These are phyloP conservation scores for Monosporascus sp. DNA, from an alignment of 2,329 filamentous ascomycete genomes.

Conservation along the genomic window DNA sequence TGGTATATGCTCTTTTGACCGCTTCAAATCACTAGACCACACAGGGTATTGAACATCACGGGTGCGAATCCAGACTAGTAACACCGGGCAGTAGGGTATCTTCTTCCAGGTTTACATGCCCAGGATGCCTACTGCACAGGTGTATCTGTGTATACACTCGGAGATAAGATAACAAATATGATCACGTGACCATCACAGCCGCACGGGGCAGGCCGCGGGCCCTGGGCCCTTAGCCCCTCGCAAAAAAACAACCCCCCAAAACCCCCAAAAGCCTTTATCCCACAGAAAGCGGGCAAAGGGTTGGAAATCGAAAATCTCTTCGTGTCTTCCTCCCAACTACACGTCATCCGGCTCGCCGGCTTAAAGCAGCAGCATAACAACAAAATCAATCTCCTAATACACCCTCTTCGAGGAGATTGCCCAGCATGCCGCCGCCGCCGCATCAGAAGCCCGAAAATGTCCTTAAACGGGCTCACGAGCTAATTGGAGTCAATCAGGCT, in stretches of 20 bases:
- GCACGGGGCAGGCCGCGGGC: no score
- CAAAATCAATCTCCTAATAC: neutral
- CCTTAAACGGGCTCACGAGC: conserved; percentile 95
- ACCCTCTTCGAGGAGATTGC: conserved; percentile 24
- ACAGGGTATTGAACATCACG: no score
- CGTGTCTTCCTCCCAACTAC: conserved; percentile 4
- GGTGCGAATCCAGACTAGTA: no score
- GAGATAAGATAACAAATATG: neutral
- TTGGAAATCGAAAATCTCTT: conserved; percentile 25
- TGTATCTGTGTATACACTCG: neutral
- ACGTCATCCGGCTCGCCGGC: conserved; percentile 14
- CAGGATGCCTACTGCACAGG: no score
- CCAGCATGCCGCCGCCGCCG: conserved; percentile 77
- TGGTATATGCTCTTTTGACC: no score
- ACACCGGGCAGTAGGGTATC: no score
- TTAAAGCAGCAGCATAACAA: neutral
- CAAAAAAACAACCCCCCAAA: neutral
- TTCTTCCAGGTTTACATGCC: no score
- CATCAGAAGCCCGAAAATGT: conserved; percentile 99
- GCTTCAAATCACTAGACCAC: no score
- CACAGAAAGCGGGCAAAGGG: conserved; percentile 5
- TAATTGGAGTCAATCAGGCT: conserved; percentile 94
- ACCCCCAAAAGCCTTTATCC: neutral
- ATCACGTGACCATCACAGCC: neutral
- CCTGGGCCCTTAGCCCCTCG: conserved; percentile 1